phyloP scores from a whole-genome alignment of 352 stramenopile genomes.

The Phytophthora aleatoria region DNA sequence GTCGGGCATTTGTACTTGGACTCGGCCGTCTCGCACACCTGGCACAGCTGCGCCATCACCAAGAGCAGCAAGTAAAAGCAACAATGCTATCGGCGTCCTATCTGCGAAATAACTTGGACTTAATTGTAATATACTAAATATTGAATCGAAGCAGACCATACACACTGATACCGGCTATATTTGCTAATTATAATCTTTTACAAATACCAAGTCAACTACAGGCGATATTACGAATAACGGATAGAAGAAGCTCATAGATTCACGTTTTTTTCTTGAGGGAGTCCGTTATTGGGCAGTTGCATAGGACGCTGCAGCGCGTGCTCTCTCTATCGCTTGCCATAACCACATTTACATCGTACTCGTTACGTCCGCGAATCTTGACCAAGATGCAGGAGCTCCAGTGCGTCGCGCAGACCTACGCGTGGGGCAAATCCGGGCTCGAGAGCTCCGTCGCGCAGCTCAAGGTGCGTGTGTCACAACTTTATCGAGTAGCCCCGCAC shows the following conservation, averaged over 20 bases:
- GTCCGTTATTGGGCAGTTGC: slow-evolving; percentile 28
- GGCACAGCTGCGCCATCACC: slow-evolving; percentile 56
- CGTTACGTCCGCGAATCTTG: slow-evolving; percentile 1
- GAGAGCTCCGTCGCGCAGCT: slow-evolving; percentile 88
- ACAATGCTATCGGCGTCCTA: slow-evolving; percentile 2
- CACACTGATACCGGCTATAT: not conserved
- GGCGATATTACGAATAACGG: slow-evolving; percentile 10
- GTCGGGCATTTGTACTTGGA: slow-evolving; percentile 88
- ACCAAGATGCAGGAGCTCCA: slow-evolving; percentile 74
- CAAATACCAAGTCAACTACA: not conserved
- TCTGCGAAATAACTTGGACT: not conserved
- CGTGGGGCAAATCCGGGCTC: slow-evolving; percentile 89
- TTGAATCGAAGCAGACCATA: slow-evolving; percentile 24
- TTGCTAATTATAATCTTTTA: not conserved
- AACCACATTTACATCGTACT: slow-evolving; percentile 18
- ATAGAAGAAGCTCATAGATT: slow-evolving; percentile 4
- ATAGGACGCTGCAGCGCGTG: slow-evolving; percentile 10
- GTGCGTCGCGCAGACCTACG: slow-evolving; percentile 90
- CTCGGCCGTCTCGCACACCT: slow-evolving; percentile 51
- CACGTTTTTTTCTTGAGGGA: slow-evolving; percentile 24
- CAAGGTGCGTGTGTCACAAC: slow-evolving; percentile 52
- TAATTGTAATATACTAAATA: slow-evolving; percentile 4
- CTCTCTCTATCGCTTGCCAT: slow-evolving; percentile 18
- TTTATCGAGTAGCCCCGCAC: not conserved
- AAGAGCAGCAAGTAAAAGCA: slow-evolving; percentile 9